A percentile compares a stretch with the other conserved stretches of the same genome.
Conservation (phyloP, 495 filamentous ascomycete species). For the Bacidia rubella region DNA sequence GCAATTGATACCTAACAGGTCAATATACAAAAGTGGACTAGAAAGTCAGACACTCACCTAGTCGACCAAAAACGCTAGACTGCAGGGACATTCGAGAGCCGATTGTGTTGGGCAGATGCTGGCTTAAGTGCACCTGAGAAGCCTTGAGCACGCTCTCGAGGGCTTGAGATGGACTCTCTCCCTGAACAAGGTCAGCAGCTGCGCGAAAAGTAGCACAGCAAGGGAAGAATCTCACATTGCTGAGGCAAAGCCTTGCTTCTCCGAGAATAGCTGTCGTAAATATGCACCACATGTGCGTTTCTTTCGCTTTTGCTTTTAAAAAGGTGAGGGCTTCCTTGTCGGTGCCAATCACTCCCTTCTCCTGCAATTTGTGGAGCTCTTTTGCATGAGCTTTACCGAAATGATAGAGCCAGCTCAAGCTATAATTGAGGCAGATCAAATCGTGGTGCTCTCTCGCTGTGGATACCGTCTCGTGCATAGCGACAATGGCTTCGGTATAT, state of each 20-base stretch:
- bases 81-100: slow-evolving; percentile 60
- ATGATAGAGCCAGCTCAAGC: slow-evolving; percentile 94
- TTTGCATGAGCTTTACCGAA: slow-evolving; percentile 75
- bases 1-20: slow-evolving; percentile 35
- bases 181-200: slow-evolving; percentile 30
- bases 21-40: slow-evolving; percentile 12
- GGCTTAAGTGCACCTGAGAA: slow-evolving; percentile 67
- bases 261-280: slow-evolving; percentile 74
- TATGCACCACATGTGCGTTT: slow-evolving; percentile 76
- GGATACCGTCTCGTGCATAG: slow-evolving; percentile 84
- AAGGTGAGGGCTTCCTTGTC: slow-evolving; percentile 73
- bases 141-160: slow-evolving; percentile 69
- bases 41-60: slow-evolving; percentile 41
- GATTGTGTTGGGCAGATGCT: slow-evolving; percentile 56
- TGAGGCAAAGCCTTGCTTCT: slow-evolving; percentile 69
- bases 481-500: slow-evolving; percentile 75
- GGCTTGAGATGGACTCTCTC: slow-evolving; percentile 64
- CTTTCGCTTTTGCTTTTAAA: slow-evolving; percentile 77
- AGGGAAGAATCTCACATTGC: slow-evolving; percentile 31
- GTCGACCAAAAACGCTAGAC: slow-evolving; percentile 59
- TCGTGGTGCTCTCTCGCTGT: slow-evolving; percentile 88
- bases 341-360: slow-evolving; percentile 58
- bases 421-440: slow-evolving; percentile 84
- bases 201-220: neutral
- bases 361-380: slow-evolving; percentile 54